Conservation (phyloP, 1,284 basidiomycete genomes). For the Boletus sp. region DNA sequence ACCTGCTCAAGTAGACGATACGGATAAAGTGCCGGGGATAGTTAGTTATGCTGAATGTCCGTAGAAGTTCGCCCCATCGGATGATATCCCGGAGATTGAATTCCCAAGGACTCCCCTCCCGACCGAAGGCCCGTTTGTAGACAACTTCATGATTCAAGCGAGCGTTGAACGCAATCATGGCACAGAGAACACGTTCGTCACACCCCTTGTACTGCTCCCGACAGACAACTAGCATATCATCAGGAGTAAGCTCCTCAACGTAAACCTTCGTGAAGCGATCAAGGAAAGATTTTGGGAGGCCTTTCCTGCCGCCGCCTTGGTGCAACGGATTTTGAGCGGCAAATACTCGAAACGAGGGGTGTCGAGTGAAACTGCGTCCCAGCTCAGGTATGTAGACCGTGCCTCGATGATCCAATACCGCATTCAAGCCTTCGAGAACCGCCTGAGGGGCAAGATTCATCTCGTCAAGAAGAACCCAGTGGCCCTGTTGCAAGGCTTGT, state of each 20-base stretch:
- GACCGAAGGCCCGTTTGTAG: constrained; percentile 68
- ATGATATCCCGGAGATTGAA: constrained; percentile 97
- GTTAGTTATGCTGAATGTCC: constrained; percentile 41
- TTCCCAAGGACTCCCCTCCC: constrained; percentile 94
- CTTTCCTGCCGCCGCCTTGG: constrained; percentile 97
- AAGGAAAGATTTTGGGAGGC: constrained; percentile 95
- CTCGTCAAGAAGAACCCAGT: constrained; percentile 98
- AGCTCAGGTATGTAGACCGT: constrained; percentile 96
- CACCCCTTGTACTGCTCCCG: constrained; percentile 70
- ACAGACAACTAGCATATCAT: constrained; percentile 83
- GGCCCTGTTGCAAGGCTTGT: constrained; percentile 86
- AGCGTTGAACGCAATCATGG: constrained; percentile 87
- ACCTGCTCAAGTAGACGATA: constrained; percentile 82
- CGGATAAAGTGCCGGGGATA: constrained; percentile 51
- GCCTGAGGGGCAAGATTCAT: constrained; percentile 98
- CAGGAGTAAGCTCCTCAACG: constrained; percentile 80
- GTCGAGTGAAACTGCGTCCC: constrained; percentile 84
- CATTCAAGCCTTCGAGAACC: constrained; percentile 96
- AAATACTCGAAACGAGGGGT: constrained; percentile 94
- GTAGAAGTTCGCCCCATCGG: constrained; percentile 79
- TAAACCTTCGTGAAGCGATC: constrained; percentile 99
- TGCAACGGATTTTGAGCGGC: constrained; percentile 97
- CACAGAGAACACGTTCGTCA: constrained; percentile 52
- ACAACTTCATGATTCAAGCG: constrained; percentile 72
- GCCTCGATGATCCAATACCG: constrained; percentile 95